Conservation (phyloP, 2,329 filamentous ascomycete genomes). For the Aspergillus spinulosporus region DNA sequence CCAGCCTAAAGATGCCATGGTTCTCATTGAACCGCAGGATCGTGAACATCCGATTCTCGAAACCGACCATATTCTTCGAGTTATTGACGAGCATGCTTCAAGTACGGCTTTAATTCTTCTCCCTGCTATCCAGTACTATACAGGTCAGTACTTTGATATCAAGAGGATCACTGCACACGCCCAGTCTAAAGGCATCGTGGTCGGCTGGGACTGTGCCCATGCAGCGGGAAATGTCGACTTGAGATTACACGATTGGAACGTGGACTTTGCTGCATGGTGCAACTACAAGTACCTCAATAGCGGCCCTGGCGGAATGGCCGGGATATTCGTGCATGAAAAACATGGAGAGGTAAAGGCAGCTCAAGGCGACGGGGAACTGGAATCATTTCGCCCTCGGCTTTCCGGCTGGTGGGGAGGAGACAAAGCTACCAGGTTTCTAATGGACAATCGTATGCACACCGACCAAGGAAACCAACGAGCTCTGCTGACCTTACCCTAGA, state of each 20-base stretch:
- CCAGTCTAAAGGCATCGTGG: slow-evolving; percentile 66
- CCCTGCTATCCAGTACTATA: slow-evolving; percentile 89
- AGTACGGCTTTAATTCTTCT: slow-evolving; percentile 75
- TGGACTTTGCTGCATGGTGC: slow-evolving; percentile 91
- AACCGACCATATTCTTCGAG: slow-evolving; percentile 68
- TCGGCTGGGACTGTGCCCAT: slow-evolving; percentile 89
- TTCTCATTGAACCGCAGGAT: slow-evolving; percentile 68
- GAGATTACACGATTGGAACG: slow-evolving; percentile 79
- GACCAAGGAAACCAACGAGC: neutral
- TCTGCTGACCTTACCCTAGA: slow-evolving; percentile 31
- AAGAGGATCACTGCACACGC: slow-evolving; percentile 75
- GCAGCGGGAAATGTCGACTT: slow-evolving; percentile 81
- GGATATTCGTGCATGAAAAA: slow-evolving; percentile 74
- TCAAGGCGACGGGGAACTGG: slow-evolving; percentile 39
- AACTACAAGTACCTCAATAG: slow-evolving; percentile 93
- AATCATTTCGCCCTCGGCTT: slow-evolving; percentile 64
- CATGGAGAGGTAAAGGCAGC: slow-evolving; percentile 55
- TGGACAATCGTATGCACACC: slow-evolving; percentile 63
- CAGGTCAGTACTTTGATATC: slow-evolving; percentile 85
- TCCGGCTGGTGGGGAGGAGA: slow-evolving; percentile 87
- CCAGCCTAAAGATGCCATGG: slow-evolving; percentile 66
- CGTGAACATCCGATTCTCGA: slow-evolving; percentile 58
- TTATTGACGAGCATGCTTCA: slow-evolving; percentile 73
- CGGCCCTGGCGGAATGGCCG: slow-evolving; percentile 78
- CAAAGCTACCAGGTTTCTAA: slow-evolving; percentile 73